Evolutionary conservation across 371 early-diverging fungal species (phyloP), one percentile per base, ranked within the genome.

Genomic region (Lichtheimia hyalospora): DNA sequence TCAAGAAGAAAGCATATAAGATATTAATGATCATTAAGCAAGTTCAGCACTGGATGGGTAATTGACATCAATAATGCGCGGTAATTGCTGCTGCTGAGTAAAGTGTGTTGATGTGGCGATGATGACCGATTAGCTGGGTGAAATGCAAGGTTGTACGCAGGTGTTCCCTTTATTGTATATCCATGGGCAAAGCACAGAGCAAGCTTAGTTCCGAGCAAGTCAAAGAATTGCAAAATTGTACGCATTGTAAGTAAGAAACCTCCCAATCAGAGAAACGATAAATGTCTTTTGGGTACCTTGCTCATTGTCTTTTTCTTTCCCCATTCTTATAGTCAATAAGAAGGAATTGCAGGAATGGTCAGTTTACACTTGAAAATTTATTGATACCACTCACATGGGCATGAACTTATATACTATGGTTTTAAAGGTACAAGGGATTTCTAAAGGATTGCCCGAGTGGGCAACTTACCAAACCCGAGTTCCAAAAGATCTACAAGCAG

Each of bases 351-450:
- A 94, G 71, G 92, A 93, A 83, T 96, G 97, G 96, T 91, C 86
- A 68, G 34, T 21, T 46, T 46, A 46, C n/a, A 46, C 15, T 43
- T 43, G 16, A 15, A n/a, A 5, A 5, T 46, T 46, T 46, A 28
- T 28, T 28, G 25, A 4, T 34, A 34, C 10, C 10, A 34, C 10
- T 10, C 5, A 34, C 10, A 27, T 27, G 27, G 3, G 3, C 10
- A 34, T 34, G 8, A 8, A 8, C 34, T 4, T 8, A 6, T 34
- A 5, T 34, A 34, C 34, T 34, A 34, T 10, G n/a, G n/a, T n/a
- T n/a, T n/a, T n/a, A n/a, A n/a, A 91, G 94, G 95, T 92, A 96
- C 81, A 93, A 94, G 73, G 96, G 96, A 1, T 97, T 97, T 67
- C 71, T 94, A 49, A 90, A 91, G 71, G 96, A 96, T 66, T 95